These are phyloP conservation scores for Astraeus odoratus DNA, from an alignment of 768 basidiomycete genomes.

Conservation along the genomic window DNA sequence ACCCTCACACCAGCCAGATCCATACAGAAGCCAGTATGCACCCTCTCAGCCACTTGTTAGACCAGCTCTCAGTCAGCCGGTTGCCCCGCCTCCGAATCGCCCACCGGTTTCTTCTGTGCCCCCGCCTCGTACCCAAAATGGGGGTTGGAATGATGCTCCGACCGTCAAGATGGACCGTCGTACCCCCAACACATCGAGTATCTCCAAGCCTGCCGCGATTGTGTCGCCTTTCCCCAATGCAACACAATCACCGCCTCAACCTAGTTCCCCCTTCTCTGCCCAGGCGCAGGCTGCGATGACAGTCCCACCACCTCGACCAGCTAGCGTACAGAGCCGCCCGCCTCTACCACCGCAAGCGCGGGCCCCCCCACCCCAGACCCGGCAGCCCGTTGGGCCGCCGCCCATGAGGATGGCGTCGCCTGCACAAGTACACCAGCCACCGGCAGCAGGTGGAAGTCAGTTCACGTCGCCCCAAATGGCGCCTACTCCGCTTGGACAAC, in stretches of 20 bases:
- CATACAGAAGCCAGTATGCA: not conserved
- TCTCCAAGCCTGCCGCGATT: conserved; percentile 64
- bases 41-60: conserved; percentile 28
- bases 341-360: conserved; percentile 35
- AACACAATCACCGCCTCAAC: conserved; percentile 36
- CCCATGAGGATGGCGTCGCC: conserved; percentile 44
- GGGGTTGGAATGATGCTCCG: conserved; percentile 93
- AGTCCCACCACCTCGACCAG: conserved; percentile 51
- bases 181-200: conserved; percentile 40
- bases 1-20: conserved; percentile 9
- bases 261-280: conserved; percentile 39
- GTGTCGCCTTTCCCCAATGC: conserved; percentile 84
- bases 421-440: conserved; percentile 33
- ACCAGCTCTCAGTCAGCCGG: conserved; percentile 34
- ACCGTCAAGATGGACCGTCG: conserved; percentile 39
- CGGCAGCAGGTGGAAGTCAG: conserved; percentile 26
- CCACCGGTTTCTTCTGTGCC: conserved; percentile 40
- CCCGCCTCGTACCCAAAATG: conserved; percentile 58
- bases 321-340: conserved; percentile 35
- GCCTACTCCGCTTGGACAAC: conserved; percentile 22
- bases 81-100: conserved; percentile 37
- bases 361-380: conserved; percentile 29
- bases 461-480: conserved; percentile 25
- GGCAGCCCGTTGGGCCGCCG: conserved; percentile 29
- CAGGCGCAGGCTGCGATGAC: conserved; percentile 29